Conservation (phyloP, 2,329 filamentous ascomycete species). For the Talaromyces sp. region DNA sequence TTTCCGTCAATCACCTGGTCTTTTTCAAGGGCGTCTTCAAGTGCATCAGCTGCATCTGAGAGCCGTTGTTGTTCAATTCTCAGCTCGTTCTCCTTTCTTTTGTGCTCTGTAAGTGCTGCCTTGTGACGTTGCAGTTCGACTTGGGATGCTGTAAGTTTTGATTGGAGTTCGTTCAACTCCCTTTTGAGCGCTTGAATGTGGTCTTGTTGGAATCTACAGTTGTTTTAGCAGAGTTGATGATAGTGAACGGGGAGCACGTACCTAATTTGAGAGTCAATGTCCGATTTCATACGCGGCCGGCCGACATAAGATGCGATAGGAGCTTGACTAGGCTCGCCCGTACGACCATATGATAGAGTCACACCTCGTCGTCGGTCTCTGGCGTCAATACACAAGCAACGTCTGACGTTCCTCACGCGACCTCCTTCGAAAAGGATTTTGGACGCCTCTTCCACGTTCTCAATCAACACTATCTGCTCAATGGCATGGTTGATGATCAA, state of each 20-base stretch:
- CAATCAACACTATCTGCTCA: conserved; percentile 79
- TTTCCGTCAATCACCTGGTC: conserved; percentile 62
- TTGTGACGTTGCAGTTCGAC: conserved; percentile 50
- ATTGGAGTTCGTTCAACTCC: conserved; percentile 54
- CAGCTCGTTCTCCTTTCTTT: conserved; percentile 47
- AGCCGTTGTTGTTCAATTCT: conserved; percentile 57
- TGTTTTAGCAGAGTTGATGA: conserved; percentile 8
- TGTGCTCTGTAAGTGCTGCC: conserved; percentile 50
- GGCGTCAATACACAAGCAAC: conserved; percentile 62
- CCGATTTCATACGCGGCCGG: conserved; percentile 72
- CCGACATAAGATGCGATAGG: conserved; percentile 54
- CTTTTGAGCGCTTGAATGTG: conserved; percentile 52
- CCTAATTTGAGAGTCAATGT: conserved; percentile 65
- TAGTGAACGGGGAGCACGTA: conserved; percentile 25
- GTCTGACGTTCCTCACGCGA: conserved; percentile 66
- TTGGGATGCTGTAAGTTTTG: conserved; percentile 47
- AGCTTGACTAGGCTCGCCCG: conserved; percentile 49
- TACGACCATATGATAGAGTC: conserved; percentile 53
- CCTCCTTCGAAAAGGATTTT: conserved; percentile 63
- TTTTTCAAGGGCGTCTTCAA: conserved; percentile 63
- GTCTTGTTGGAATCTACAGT: conserved; percentile 43
- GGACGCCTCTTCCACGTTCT: conserved; percentile 63
- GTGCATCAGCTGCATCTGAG: conserved; percentile 60
- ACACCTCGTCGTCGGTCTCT: conserved; percentile 62
- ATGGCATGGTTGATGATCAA: conserved; percentile 79